Evolutionary conservation across 371 early-diverging fungal species (phyloP).

Genomic region (Actinomortierella ambigua): DNA sequence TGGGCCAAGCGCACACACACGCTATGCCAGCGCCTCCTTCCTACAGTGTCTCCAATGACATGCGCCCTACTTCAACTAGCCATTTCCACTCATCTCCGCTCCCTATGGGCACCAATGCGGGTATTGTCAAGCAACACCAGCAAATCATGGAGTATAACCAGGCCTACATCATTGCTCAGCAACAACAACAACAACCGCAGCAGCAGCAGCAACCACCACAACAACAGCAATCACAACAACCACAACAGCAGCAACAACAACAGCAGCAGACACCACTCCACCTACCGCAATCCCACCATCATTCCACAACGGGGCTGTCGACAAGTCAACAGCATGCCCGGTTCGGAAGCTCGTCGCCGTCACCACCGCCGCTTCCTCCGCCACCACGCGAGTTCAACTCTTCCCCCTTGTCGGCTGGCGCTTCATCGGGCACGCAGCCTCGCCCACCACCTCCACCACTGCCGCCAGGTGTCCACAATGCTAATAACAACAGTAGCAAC

Average conservation of each 20-base stretch:
- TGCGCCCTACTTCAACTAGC: too few species aligned
- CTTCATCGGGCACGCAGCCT: not conserved
- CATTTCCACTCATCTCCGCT: too few species aligned
- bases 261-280: slow-evolving; percentile 15
- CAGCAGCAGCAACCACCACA: slow-evolving; percentile 13
- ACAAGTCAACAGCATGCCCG: slow-evolving; percentile 32
- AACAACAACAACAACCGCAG: slow-evolving; percentile 8
- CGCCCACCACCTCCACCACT: too few species aligned
- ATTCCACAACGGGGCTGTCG: slow-evolving; percentile 15
- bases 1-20: too few species aligned
- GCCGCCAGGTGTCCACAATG: slow-evolving; percentile 1
- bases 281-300: slow-evolving; percentile 3
- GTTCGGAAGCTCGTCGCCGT: slow-evolving; percentile 31
- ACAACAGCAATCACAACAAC: slow-evolving; percentile 12
- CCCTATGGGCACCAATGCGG: too few species aligned
- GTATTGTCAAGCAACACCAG: too few species aligned
- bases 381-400: slow-evolving; percentile 32
- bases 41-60: too few species aligned
- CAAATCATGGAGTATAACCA: too few species aligned
- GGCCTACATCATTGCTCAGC: not conserved
- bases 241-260: slow-evolving; percentile 18
- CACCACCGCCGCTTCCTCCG: slow-evolving; percentile 50
- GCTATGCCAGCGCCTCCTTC: too few species aligned
- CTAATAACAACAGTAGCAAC: not conserved
- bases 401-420: slow-evolving; percentile 10